Evolutionary conservation across 441 rosid genomes (phyloP).

Genomic region (Brassica hybrid): DNA sequence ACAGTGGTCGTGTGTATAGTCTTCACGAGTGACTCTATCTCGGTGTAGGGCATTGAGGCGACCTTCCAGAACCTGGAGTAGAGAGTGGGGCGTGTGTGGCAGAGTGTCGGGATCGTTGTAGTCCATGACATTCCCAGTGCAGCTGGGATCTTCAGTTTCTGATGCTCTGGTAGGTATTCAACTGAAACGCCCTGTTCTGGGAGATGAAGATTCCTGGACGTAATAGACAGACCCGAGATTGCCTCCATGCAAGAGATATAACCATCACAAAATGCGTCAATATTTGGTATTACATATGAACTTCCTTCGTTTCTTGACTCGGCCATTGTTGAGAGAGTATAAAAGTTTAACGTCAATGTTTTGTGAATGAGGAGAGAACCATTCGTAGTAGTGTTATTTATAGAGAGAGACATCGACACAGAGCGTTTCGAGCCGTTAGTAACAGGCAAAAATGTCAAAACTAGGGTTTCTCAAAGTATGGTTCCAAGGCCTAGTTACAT

Average conservation of each 20-base stretch:
- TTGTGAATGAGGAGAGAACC: not conserved
- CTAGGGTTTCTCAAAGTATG: not conserved
- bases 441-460: not conserved
- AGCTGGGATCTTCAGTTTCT: conserved; percentile 1
- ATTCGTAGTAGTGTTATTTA: not conserved
- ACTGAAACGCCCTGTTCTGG: not conserved
- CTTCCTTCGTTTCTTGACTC: not conserved
- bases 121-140: not conserved
- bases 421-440: not conserved
- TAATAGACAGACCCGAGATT: no score
- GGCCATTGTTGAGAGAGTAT: not conserved
- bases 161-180: not conserved
- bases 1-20: not conserved
- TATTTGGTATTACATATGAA: not conserved
- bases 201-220: not conserved
- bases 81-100: not conserved
- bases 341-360: not conserved
- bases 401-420: not conserved
- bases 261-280: not conserved
- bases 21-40: not conserved
- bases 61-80: not conserved
- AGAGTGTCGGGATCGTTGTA: not conserved
- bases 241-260: not conserved
- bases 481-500: not conserved
- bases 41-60: conserved; percentile 1